Conservation (phyloP, 176 grass and related monocot genomes). For the Phyllostachys edulis region DNA sequence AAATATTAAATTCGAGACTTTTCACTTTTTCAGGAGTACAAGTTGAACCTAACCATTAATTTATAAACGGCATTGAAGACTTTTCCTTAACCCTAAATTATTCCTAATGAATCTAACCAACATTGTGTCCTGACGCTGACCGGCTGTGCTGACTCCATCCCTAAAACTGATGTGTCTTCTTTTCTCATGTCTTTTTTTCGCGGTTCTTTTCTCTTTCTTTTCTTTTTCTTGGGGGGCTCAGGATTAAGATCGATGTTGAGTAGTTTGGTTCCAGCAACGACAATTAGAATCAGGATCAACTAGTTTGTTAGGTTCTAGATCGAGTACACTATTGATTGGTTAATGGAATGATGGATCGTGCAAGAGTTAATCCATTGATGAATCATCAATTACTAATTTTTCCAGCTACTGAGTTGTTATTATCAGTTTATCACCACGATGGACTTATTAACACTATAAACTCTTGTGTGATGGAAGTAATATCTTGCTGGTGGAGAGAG, state of each 20-base stretch:
- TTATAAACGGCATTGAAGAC: neutral
- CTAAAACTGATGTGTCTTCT: neutral
- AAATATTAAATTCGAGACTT: neutral
- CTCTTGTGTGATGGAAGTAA: neutral
- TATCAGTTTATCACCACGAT: neutral
- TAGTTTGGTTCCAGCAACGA: neutral
- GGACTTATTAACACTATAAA: neutral
- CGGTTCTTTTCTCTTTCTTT: neutral
- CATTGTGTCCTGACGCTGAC: neutral
- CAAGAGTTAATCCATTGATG: neutral
- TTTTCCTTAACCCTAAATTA: neutral
- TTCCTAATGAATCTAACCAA: conserved; percentile 1
- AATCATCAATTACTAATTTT: neutral
- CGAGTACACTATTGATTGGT: neutral
- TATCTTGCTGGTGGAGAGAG: neutral
- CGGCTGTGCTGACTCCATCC: neutral
- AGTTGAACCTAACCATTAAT: neutral
- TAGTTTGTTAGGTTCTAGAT: neutral
- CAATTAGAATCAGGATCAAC: neutral
- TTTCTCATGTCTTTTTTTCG: neutral
- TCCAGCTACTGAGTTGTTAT: neutral
- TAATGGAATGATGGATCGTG: neutral
- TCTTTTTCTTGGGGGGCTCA: neutral
- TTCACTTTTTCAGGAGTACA: neutral
- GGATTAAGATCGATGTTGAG: neutral